Conservation (phyloP, 2,329 filamentous ascomycete genomes). For the Colletotrichum karsti region DNA sequence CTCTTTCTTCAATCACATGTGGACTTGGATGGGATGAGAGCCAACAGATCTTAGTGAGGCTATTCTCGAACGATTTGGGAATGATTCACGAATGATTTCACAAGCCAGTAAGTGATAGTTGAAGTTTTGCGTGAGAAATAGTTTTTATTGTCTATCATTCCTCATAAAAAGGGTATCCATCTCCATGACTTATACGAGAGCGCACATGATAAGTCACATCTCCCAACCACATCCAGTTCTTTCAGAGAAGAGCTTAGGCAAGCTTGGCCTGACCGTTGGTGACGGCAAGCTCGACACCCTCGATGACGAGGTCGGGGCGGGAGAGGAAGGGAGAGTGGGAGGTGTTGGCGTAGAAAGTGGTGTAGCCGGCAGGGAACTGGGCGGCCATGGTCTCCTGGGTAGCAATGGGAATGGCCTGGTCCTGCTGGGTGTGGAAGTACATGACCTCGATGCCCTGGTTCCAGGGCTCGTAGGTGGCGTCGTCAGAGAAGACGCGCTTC, state of each 20-base stretch:
- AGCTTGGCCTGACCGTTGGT: conserved; percentile 20
- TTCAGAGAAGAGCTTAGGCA: not conserved
- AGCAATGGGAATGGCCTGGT: conserved; percentile 32
- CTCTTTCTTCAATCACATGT: not conserved
- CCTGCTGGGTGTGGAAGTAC: conserved; percentile 35
- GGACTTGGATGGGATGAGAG: too few species aligned
- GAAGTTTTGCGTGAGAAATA: not conserved
- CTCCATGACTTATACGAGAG: not conserved
- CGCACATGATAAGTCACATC: not conserved
- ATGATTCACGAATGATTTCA: not conserved
- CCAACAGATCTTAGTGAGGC: not conserved
- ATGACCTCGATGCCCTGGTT: conserved; percentile 35
- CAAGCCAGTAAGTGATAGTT: not conserved
- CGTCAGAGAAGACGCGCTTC: conserved; percentile 31
- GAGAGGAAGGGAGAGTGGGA: conserved; percentile 26
- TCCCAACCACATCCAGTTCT: not conserved
- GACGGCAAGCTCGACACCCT: conserved; percentile 20
- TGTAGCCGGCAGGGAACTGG: conserved; percentile 17
- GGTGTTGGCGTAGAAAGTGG: conserved; percentile 16
- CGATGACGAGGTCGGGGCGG: conserved; percentile 17
- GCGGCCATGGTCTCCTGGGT: conserved; percentile 35
- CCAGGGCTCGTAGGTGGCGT: conserved; percentile 36
- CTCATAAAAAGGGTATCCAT: not conserved
- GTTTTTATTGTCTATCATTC: not conserved
- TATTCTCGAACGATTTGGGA: not conserved